Evolutionary conservation across 306 rosid species (phyloP), one percentile per base, ranked within the genome.

Genomic region (Coriaria nepalensis): DNA sequence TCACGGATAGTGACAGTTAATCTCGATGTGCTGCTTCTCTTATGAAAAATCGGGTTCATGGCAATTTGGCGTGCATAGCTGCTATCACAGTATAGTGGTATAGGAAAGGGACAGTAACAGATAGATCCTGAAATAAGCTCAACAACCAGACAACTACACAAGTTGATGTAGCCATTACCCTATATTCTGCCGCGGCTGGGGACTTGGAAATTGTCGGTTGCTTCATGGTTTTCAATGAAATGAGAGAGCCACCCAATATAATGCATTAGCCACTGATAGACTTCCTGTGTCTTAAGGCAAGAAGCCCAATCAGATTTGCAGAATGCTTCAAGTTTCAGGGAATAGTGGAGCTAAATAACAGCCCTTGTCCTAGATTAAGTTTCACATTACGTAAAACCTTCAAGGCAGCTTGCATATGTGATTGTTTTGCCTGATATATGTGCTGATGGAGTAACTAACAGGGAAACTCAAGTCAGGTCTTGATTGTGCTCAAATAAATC

Each of bases 371-470:
- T 4, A n/a, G 46, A 45, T 13, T 41, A 12, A 35, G 33, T n/a
- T 61, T 52, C 41, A 61, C 29, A 33, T 33, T 47, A 9, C 9
- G 39, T n/a, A 2, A 63, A 13, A 0, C 47, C 37, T 8, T 9
- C 34, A 0, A 51, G 14, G 5, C 34, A 10, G 40, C 62, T 5
- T 47, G 45, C 40, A 52, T 29, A 33, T 63, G 68, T 2, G 45
- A 37, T 5, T 40, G 9, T 6, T 13, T 2, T 4, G 40, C 45
- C 4, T 5, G 2, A 6, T 55, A 39, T 62, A 55, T 63, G 48
- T 47, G 41, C n/a, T 34, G 61, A 33, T 50, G 13, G 0, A 63
- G 38, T 0, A n/a, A 13, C 7, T 48, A 49, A 55, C 46, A 10
- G 38, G 33, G 6, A 13, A 55, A 4, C 13, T 13, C 5, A 52